Evolutionary conservation across 345 rosid species (phyloP), one percentile per base, ranked within the genome.

Genomic region (Brassica nigra): DNA sequence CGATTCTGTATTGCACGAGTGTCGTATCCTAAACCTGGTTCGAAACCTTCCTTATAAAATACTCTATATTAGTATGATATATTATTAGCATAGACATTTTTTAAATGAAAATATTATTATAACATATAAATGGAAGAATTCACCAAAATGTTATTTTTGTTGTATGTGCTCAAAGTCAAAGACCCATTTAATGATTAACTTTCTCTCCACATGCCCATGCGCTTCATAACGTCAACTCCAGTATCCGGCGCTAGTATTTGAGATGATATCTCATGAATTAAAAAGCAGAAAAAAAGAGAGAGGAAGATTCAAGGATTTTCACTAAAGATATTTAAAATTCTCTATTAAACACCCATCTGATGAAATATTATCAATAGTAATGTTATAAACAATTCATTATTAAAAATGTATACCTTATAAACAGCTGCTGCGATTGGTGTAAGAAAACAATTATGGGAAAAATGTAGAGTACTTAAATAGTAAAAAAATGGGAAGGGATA

Each of bases 181-280:
- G 74, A 73, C 78, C 73, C 69, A 73, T 44, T 68, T 66, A 57
- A 73, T 73, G 74, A 66, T 59, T 34, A 58, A n/a, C 27, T 59
- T 23, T 59, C 39, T 23, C 62, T 18, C 69, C 69, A 79, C 78
- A 66, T 78, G 82, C 72, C 44, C 67, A 16, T 65, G 31, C 31
- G 3, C 62, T 42, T 20, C 52, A 31, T 12, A 34, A 23, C 37
- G 28, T 1, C 15, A 23, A 15, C 20, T 28, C 31, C 33, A 29
- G n/a, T 39, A 12, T 39, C 65, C 16, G 65, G 18, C 1, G 14
- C 11, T 28, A 14, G 16, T 28, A 2, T 27, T 59, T 4, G 12
- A 33, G 8, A 12, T 44, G n/a, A 39, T 39, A 10, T 39, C 47
- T 9, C 47, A 39, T 39, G 47, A 39, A 39, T 39, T 39, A 10